Conservation (phyloP, 208 protist genomes). For the Trypanosoma rangeli region DNA sequence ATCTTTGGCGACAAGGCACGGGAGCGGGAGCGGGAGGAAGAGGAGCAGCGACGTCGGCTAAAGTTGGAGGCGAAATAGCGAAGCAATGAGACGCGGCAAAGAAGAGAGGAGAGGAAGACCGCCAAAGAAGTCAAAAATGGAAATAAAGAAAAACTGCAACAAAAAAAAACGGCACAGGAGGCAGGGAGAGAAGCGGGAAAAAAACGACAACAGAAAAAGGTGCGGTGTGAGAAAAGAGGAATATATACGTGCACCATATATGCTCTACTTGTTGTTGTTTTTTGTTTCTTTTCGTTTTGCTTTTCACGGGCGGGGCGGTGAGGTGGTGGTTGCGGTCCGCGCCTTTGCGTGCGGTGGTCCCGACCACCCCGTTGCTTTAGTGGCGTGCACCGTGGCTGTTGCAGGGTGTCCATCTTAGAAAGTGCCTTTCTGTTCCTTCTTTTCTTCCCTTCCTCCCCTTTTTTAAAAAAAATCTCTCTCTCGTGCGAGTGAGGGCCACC, state of each 20-base stretch:
- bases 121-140: too few species aligned
- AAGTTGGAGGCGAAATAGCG: constrained; percentile 17
- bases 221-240: neutral
- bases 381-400: neutral
- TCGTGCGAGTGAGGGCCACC: neutral
- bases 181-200: neutral
- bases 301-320: neutral
- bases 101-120: neutral
- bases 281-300: constrained; percentile 4
- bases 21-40: constrained; percentile 42
- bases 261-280: too few species aligned
- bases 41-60: constrained; percentile 35
- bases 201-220: constrained; percentile 4
- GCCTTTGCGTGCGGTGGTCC: too few species aligned
- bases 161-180: neutral
- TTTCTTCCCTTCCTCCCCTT: neutral
- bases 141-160: neutral
- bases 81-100: constrained; percentile 2
- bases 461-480: too few species aligned
- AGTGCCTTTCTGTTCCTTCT: neutral
- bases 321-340: too few species aligned
- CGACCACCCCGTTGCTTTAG: neutral
- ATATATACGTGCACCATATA: neutral
- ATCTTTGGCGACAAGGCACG: constrained; percentile 76
- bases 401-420: neutral